Evolutionary conservation across 2,329 filamentous ascomycete species (phyloP), one percentile per base, ranked within the genome.

Genomic region (Dothiorella sarmentorum): DNA sequence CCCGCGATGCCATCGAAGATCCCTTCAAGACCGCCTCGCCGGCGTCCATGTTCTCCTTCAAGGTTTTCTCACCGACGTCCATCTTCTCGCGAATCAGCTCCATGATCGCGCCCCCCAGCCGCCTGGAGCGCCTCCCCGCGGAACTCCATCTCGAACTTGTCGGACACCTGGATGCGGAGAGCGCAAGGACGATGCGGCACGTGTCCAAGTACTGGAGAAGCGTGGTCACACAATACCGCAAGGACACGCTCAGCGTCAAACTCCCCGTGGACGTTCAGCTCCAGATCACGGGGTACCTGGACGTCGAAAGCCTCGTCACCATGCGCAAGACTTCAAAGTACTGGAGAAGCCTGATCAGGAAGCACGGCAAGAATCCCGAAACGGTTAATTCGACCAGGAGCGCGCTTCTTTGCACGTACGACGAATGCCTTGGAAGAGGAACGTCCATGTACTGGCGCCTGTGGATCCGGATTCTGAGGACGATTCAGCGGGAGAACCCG

Each of bases 171-270:
- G 49, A 38, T 17, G 35, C 49, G 7, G 35, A 38, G 7, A 27
- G 24, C 7, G 49, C 49, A 1, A 22, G 49, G 15, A 40, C 33
- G 9, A 40, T 53, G 49, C 49, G 49, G n/a, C 20, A 18, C 24
- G 49, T 53, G 10, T 53, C 49, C 24, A 40, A 53, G 35, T 53
- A 53, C 35, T 53, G 49, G 49, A 22, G 49, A 15, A 38, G 33
- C 24, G 20, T 53, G 22, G 20, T 53, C 4, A 17, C 49, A 35
- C 49, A 40, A 35, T 53, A 53, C 49, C 40, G 40, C 22, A 38
- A 38, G 24, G 49, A 53, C 20, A 26, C 22, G n/a, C 35, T 53
- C 11, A 37, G 33, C 4, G 49, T 53, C 10, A 22, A 24, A 15
- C 49, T 53, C 15, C 49, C 49, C 6, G 33, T 53, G 22, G 35